These are phyloP conservation scores for Backusella westeae DNA, from an alignment of 192 early-diverging fungal species.

Conservation along the genomic window DNA sequence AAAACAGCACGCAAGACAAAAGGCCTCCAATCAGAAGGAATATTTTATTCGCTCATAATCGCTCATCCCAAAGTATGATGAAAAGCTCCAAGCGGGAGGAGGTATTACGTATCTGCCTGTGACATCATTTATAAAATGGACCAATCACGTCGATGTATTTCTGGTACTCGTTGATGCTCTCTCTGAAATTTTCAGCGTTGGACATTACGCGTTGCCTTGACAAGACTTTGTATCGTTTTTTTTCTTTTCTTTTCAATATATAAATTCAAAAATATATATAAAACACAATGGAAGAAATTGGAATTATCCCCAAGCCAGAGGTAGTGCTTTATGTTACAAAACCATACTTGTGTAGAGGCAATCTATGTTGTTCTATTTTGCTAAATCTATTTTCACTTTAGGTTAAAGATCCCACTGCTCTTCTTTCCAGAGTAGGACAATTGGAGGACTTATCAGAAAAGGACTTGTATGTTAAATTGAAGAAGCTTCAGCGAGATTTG, in stretches of 20 bases:
- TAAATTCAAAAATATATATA: background rate
- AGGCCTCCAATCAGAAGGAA: too few species aligned
- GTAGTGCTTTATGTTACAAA: background rate
- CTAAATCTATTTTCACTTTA: background rate
- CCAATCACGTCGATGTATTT: background rate
- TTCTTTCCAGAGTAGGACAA: constrained; percentile 20
- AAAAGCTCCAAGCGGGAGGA: background rate
- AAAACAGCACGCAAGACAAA: too few species aligned
- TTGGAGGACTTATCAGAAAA: constrained; percentile 68
- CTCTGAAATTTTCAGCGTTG: background rate
- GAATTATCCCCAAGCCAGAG: constrained; percentile 12
- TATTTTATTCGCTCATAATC: too few species aligned
- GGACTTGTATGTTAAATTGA: constrained; percentile 91
- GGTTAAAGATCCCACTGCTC: constrained; percentile 16
- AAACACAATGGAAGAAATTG: constrained; percentile 18
- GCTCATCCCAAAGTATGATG: background rate
- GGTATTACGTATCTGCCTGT: background rate
- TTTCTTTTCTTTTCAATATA: background rate
- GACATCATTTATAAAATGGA: background rate
- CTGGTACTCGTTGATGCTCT: background rate
- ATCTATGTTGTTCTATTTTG: background rate
- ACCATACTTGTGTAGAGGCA: too few species aligned
- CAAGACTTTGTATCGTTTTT: background rate
- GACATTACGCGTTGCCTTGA: constrained; percentile 5
- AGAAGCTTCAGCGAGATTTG: constrained; percentile 91